Evolutionary conservation across 1,139 yeast species (phyloP), one percentile per base, ranked within the genome.

Genomic region (Candida neerlandica): DNA sequence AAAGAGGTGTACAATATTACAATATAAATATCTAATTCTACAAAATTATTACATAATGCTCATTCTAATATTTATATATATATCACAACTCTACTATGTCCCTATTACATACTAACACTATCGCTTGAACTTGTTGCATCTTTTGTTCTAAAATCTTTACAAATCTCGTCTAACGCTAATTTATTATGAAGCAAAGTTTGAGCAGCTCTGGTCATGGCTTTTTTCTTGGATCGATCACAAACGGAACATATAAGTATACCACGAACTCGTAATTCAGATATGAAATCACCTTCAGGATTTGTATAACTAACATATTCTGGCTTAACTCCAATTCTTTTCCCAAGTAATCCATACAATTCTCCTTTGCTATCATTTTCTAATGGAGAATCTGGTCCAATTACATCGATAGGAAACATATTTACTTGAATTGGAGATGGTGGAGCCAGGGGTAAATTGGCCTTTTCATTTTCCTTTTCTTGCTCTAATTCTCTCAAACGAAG

Each of bases 151-250:
- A 51, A 48, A 11, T 50, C 50, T 42, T 52, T 52, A 41, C 53
- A 53, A 4, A 66, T 60, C 32, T 61, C 58, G 18, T 58, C 61
- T 61, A 66, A 57, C 6, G 59, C 68, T 15, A 58, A 57, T 40
- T 65, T 62, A 53, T 72, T 61, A 41, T 73, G 69, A 44, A 79
- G 58, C 11, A 80, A 60, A 23, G 76, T 71, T 63, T 70, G 72
- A 2, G 85, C 83, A 19, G 80, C 81, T 50, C 73, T 63, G 3
- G 78, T 72, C 63, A 73, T 69, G 2, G 81, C 81, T 50, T 62
- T 69, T 53, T 75, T 77, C 55, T 78, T 78, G 38, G 73, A 71
- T n/a, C 57, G 58, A 49, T 77, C 82, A 33, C 56, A 57, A 1
- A 77, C 77, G 12, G 62, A 58, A 6, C 82, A 76, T 18, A 78